Evolutionary conservation across 495 filamentous ascomycete species (phyloP), one percentile per base, ranked within the genome.

Genomic region (Evansstolkia leycettana): DNA sequence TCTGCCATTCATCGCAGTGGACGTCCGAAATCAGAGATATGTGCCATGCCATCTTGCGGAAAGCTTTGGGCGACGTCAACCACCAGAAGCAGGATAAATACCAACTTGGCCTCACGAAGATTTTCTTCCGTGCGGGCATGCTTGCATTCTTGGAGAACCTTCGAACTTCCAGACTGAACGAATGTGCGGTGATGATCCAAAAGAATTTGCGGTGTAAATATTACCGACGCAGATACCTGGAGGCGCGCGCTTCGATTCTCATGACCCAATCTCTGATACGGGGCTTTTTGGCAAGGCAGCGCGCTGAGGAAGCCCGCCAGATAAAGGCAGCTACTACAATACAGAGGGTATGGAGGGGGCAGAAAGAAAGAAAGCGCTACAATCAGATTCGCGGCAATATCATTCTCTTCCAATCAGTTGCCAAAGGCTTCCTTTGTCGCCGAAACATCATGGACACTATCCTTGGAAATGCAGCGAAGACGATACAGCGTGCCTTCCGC

Each of bases 101-200:
- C 54, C 90, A 99, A 54, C 65, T 96, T 31, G 90, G 90, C 49
- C 64, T 95, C 49, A 95, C 86, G 18, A 99, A 99, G 66, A 94
- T 96, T 42, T 99, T 99, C 62, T 99, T 99, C 75, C 76, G 90
- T 29, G 90, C 90, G 17, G 90, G 90, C 48, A 99, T 99, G 90
- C 79, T 99, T 43, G 90, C 90, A 8, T 94, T 92, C 60, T 66
- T 99, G 11, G 90, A 99, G 57, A 95, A 94, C 43, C 68, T 95
- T 32, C 78, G 90, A 13, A 94, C 90, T 12, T 81, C 69, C 37
- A 73, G 86, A 26, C 65, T 99, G 54, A 96, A 90, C 53, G 84
- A 89, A 45, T 94, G 88, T 48, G 90, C 90, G 5, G 80, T 94
- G 40, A 83, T 99, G 78, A 99, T 99, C 45, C 90, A 99, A 55